Evolutionary conservation across 2,329 filamentous ascomycete genomes (phyloP).

Genomic region (Tetracladium maxilliforme): DNA sequence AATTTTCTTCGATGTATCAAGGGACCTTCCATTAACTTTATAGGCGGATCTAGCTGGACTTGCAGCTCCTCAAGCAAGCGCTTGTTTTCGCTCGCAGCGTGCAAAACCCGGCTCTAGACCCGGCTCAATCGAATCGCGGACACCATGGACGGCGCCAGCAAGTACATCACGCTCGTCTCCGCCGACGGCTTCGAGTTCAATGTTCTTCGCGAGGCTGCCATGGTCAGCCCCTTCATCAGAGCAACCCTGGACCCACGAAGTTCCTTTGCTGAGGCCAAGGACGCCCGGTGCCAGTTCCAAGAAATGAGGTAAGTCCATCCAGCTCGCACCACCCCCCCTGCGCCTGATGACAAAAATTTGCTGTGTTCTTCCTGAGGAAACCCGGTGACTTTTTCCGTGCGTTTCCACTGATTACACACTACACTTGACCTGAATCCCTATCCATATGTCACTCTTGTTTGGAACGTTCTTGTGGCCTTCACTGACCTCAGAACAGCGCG

Average conservation of each 20-base stretch:
- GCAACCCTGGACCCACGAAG: slow-evolving; percentile 60
- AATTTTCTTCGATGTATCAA: too few species aligned
- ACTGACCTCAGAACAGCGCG: slow-evolving; percentile 32
- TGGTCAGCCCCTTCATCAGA: slow-evolving; percentile 57
- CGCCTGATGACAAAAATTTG: slow-evolving; percentile 4
- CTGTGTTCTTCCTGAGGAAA: slow-evolving; percentile 28
- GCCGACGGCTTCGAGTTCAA: slow-evolving; percentile 66
- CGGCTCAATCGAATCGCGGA: too few species aligned
- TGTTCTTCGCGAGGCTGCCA: slow-evolving; percentile 54
- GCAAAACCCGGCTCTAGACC: too few species aligned
- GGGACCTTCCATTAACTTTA: too few species aligned
- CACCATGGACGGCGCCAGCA: slow-evolving; percentile 28
- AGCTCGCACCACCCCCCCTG: slow-evolving; percentile 2
- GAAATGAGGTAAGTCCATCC: slow-evolving; percentile 55
- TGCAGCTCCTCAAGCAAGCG: too few species aligned
- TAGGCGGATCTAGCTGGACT: too few species aligned
- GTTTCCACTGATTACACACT: slow-evolving; percentile 30
- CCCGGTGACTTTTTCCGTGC: slow-evolving; percentile 28
- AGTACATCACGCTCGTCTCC: slow-evolving; percentile 67
- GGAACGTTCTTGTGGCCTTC: slow-evolving; percentile 2
- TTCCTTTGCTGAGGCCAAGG: slow-evolving; percentile 49
- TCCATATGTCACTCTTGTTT: slow-evolving; percentile 1
- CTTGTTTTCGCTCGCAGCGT: too few species aligned
- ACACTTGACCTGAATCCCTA: slow-evolving; percentile 50
- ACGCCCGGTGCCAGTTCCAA: slow-evolving; percentile 50